Percentiles rank a stretch among this genome's conserved stretches.
Evolutionary conservation across 768 basidiomycete genomes (phyloP).

Genomic region (Chalciporus piperatus): DNA sequence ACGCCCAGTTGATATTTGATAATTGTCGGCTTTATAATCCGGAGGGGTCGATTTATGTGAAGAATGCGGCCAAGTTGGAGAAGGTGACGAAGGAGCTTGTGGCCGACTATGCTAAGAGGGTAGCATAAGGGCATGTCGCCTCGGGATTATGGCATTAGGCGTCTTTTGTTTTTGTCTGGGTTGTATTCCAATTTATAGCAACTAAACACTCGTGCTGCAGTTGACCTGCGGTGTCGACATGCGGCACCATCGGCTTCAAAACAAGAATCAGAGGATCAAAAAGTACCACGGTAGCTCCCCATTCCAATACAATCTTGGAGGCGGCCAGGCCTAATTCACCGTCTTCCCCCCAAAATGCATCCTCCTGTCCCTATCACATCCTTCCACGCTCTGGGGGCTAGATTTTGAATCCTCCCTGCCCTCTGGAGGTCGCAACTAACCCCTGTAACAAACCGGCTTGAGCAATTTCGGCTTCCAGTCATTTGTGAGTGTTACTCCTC

Average conservation of each 20-base stretch:
- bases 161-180: too few species aligned
- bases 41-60: constrained; percentile 73
- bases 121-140: background rate
- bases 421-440: constrained; percentile 24
- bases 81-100: constrained; percentile 64
- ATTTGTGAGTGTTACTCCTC: background rate
- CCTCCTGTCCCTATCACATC: too few species aligned
- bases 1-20: constrained; percentile 81
- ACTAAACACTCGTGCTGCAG: background rate
- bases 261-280: too few species aligned
- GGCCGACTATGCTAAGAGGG: constrained; percentile 24
- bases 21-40: constrained; percentile 91
- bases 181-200: background rate
- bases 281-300: too few species aligned
- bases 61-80: constrained; percentile 83
- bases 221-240: too few species aligned
- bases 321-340: too few species aligned
- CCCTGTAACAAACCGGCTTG: constrained; percentile 30
- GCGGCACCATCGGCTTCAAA: too few species aligned
- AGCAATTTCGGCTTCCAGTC: constrained; percentile 52
- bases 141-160: background rate
- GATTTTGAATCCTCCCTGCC: constrained; percentile 7
- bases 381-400: background rate
- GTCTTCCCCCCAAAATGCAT: too few species aligned
- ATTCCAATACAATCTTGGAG: too few species aligned